phyloP scores from a whole-genome alignment of 1,284 basidiomycete species.

The Leccinum griseonigrum region DNA sequence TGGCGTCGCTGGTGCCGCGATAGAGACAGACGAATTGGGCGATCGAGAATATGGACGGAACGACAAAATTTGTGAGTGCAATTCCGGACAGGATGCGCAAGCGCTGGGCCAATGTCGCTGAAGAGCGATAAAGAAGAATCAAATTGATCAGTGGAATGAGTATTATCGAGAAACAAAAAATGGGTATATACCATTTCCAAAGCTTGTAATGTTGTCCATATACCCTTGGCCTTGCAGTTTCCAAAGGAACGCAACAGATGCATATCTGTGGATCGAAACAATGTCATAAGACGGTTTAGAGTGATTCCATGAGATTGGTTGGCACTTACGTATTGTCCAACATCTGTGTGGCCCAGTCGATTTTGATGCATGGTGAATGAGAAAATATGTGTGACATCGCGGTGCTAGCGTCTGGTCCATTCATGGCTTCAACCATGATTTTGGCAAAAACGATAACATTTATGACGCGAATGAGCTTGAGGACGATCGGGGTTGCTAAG shows the following conservation, averaged over 20 bases:
- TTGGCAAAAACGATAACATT: slow-evolving; percentile 17
- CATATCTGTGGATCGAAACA: slow-evolving; percentile 13
- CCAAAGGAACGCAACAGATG: slow-evolving; percentile 21
- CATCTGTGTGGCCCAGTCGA: slow-evolving; percentile 30
- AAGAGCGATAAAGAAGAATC: neutral
- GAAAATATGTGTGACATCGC: neutral
- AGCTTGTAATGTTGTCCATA: neutral
- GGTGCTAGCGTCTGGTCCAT: neutral
- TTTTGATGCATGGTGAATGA: slow-evolving; percentile 24
- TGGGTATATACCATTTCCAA: neutral
- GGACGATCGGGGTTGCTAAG: slow-evolving; percentile 10
- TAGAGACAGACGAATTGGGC: slow-evolving; percentile 17
- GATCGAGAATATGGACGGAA: slow-evolving; percentile 28
- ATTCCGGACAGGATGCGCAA: slow-evolving; percentile 23
- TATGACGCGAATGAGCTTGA: slow-evolving; percentile 17
- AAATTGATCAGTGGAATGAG: neutral
- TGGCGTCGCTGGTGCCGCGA: neutral
- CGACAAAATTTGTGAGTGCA: slow-evolving; percentile 23
- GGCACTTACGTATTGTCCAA: slow-evolving; percentile 27
- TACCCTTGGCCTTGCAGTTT: slow-evolving; percentile 3
- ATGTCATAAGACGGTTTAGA: neutral
- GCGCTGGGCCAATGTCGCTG: slow-evolving; percentile 17
- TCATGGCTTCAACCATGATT: slow-evolving; percentile 8
- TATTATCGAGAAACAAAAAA: neutral
- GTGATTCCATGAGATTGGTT: neutral